A percentile compares a stretch with the other conserved stretches of the same genome.
These are phyloP conservation scores for Bacterosira constricta DNA, from an alignment of 108 stramenopile genomes.

Conservation along the genomic window DNA sequence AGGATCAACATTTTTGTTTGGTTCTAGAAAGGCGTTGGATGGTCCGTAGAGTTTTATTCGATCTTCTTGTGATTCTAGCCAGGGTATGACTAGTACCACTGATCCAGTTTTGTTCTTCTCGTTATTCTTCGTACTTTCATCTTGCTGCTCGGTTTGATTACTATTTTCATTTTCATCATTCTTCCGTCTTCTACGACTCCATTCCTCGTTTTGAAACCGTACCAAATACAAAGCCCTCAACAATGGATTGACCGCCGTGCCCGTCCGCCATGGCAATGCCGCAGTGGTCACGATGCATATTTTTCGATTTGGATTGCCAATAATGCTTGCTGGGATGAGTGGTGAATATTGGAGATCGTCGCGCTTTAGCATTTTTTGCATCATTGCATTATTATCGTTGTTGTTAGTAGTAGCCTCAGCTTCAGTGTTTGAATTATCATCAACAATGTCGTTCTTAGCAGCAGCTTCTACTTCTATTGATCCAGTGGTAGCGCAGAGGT, in stretches of 20 bases:
- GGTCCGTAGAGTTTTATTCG: slow-evolving; percentile 39
- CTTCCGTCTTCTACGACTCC: not conserved
- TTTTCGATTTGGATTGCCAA: slow-evolving; percentile 26
- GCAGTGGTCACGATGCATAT: slow-evolving; percentile 71
- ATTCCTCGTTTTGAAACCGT: slow-evolving; percentile 22
- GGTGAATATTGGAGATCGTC: too few species aligned
- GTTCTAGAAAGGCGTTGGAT: slow-evolving; percentile 14
- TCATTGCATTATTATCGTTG: too few species aligned
- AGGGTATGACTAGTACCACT: slow-evolving; percentile 58
- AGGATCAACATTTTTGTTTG: too few species aligned
- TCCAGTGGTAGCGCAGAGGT: too few species aligned
- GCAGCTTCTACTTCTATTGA: too few species aligned
- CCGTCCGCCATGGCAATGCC: slow-evolving; percentile 79
- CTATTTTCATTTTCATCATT: too few species aligned
- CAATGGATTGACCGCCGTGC: slow-evolving; percentile 78
- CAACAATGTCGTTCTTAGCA: too few species aligned
- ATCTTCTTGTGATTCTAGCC: slow-evolving; percentile 49
- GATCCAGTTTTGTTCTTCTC: slow-evolving; percentile 11
- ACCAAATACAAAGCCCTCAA: slow-evolving; percentile 68
- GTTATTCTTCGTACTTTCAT: not conserved
- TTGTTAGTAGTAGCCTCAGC: too few species aligned
- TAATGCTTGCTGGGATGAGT: not conserved
- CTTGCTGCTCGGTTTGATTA: too few species aligned
- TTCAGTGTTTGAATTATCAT: too few species aligned
- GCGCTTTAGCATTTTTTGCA: too few species aligned